A percentile compares a stretch with the other conserved stretches of the same genome.
Conservation (phyloP, 768 basidiomycete genomes). For the Asterophora parasitica region DNA sequence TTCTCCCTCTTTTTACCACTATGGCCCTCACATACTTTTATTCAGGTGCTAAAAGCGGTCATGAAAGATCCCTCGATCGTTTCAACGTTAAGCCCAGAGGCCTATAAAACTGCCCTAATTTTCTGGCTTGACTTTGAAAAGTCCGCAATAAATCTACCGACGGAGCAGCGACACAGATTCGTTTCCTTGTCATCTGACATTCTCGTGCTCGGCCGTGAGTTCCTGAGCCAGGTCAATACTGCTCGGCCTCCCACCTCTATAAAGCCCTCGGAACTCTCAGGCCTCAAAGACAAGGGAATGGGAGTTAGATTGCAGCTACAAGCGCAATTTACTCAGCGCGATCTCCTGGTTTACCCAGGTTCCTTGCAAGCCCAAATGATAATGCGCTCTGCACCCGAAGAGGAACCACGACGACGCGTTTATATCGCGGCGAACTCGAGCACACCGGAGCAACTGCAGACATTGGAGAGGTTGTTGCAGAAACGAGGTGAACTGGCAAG, state of each 20-base stretch:
- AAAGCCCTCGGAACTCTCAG: conserved; percentile 62
- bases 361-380: conserved; percentile 93
- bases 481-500: conserved; percentile 79
- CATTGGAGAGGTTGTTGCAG: conserved; percentile 70
- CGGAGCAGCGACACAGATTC: conserved; percentile 71
- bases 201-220: conserved; percentile 79
- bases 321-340: conserved; percentile 70
- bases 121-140: conserved; percentile 98
- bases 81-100: conserved; percentile 64
- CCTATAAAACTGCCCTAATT: conserved; percentile 82
- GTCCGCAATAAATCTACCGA: conserved; percentile 88
- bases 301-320: conserved; percentile 69
- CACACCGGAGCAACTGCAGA: conserved; percentile 66
- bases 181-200: conserved; percentile 90
- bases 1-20: conserved; percentile 8
- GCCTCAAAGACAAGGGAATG: conserved; percentile 74
- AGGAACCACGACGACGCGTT: conserved; percentile 75
- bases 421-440: conserved; percentile 82
- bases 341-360: conserved; percentile 77
- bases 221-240: conserved; percentile 63
- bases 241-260: conserved; percentile 65
- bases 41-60: conserved; percentile 66
- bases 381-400: conserved; percentile 80
- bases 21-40: conserved; percentile 16
- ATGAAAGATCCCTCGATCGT: conserved; percentile 65